These are phyloP conservation scores for Epichloe scottii DNA, from an alignment of 2,329 filamentous ascomycete genomes.

Conservation along the genomic window DNA sequence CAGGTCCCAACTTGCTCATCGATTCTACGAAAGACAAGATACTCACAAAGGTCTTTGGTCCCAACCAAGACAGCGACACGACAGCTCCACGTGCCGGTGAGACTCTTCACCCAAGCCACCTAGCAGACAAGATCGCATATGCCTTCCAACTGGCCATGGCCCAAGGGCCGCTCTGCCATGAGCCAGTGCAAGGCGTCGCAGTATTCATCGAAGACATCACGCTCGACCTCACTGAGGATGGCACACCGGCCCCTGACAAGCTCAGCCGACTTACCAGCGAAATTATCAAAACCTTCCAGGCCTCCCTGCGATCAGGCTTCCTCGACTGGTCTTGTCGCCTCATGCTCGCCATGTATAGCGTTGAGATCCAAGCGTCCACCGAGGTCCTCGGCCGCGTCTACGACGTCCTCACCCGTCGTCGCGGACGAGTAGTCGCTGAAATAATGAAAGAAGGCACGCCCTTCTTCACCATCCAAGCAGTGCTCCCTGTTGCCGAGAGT, in stretches of 20 bases:
- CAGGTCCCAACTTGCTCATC: constrained; percentile 80
- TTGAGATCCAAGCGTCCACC: constrained; percentile 91
- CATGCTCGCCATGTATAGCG: constrained; percentile 93
- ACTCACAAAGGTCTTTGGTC: constrained; percentile 56
- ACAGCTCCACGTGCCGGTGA: constrained; percentile 31
- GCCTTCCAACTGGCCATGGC: constrained; percentile 86
- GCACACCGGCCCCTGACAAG: constrained; percentile 47
- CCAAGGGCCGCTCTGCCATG: constrained; percentile 82
- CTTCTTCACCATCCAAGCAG: constrained; percentile 85
- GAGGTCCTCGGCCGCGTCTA: constrained; percentile 94
- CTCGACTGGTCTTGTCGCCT: constrained; percentile 94
- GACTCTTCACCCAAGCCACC: constrained; percentile 48
- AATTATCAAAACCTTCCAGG: constrained; percentile 78
- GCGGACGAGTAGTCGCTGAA: constrained; percentile 80
- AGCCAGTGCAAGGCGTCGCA: constrained; percentile 86
- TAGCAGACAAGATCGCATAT: constrained; percentile 83
- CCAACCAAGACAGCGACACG: constrained; percentile 21
- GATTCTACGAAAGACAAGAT: constrained; percentile 64
- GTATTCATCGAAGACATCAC: constrained; percentile 76
- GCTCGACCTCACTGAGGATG: constrained; percentile 42
- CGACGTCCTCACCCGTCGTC: constrained; percentile 88
- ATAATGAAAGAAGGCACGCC: constrained; percentile 89
- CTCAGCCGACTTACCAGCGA: constrained; percentile 80
- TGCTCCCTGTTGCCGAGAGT: constrained; percentile 83
- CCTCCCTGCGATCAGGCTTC: constrained; percentile 74